Conservation (phyloP, 1,284 basidiomycete species). For the Heterobasidion annosum region DNA sequence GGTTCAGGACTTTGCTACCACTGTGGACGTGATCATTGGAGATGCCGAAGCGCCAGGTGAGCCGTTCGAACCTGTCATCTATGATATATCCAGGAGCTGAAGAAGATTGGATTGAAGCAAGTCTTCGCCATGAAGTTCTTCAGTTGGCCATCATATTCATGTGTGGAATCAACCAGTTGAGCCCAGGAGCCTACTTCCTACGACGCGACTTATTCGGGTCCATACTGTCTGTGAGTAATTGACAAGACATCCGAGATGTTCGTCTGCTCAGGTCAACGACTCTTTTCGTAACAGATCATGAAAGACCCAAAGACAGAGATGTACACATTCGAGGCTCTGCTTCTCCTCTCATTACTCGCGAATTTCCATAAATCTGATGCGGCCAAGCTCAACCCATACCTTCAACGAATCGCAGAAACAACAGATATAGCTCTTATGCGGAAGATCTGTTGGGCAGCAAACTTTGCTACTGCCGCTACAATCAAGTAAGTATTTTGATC, state of each 20-base stretch:
- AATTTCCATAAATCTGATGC: conserved; percentile 65
- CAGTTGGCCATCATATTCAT: conserved; percentile 48
- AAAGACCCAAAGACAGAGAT: conserved; percentile 42
- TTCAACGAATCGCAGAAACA: conserved; percentile 38
- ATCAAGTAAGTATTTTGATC: conserved; percentile 31
- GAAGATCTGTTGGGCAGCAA: conserved; percentile 46
- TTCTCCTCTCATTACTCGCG: conserved; percentile 48
- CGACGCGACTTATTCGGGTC: conserved; percentile 49
- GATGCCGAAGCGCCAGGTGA: conserved; percentile 36
- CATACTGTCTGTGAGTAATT: conserved; percentile 32
- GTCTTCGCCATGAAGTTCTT: conserved; percentile 41
- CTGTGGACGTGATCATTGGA: conserved; percentile 34
- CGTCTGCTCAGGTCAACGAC: neutral
- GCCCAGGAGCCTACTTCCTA: conserved; percentile 60
- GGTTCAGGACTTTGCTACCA: conserved; percentile 35
- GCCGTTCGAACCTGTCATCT: conserved; percentile 4
- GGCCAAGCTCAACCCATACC: conserved; percentile 54
- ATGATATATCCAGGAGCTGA: neutral
- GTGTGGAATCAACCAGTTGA: conserved; percentile 50
- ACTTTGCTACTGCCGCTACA: conserved; percentile 38
- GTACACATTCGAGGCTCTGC: conserved; percentile 47
- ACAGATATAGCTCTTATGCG: conserved; percentile 40
- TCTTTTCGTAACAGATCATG: conserved; percentile 30
- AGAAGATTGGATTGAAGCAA: conserved; percentile 21
- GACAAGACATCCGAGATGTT: neutral